Percentiles rank a stretch among this genome's conserved stretches.
phyloP scores from a whole-genome alignment of 2,329 filamentous ascomycete genomes.

The Fusarium euwallaceae region DNA sequence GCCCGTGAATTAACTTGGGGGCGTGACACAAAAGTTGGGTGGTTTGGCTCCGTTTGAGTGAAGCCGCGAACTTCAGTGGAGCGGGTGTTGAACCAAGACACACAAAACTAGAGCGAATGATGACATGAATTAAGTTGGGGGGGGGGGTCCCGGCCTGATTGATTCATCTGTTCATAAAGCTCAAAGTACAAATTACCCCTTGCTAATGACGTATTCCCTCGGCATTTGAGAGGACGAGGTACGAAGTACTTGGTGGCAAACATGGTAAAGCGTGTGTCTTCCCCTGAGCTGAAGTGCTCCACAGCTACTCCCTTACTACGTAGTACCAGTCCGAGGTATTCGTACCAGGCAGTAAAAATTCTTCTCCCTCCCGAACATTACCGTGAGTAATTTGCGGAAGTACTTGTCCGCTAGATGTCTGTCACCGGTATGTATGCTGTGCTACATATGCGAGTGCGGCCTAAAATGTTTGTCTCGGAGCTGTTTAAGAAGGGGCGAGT shows the following conservation, averaged over 20 bases:
- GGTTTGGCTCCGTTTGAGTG: no score
- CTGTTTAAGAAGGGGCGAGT: not conserved
- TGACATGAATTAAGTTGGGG: not conserved
- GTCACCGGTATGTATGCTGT: not conserved
- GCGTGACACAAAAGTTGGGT: not conserved
- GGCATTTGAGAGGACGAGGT: not conserved
- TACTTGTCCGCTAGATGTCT: not conserved
- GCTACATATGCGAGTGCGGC: not conserved
- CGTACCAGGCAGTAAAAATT: not conserved
- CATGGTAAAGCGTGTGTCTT: not conserved
- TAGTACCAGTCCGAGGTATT: not conserved
- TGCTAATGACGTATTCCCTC: not conserved
- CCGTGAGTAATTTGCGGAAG: not conserved
- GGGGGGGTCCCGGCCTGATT: not conserved
- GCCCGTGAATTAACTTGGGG: not conserved
- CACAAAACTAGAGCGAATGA: not conserved
- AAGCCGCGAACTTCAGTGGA: not conserved
- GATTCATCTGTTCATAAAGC: not conserved
- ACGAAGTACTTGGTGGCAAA: not conserved
- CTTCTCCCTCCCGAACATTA: not conserved
- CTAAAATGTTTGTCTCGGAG: not conserved
- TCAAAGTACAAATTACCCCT: not conserved
- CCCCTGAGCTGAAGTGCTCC: not conserved
- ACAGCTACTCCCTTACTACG: not conserved
- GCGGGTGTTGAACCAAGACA: not conserved